Evolutionary conservation across 2,329 filamentous ascomycete genomes (phyloP).

Genomic region (Talaromyces sp.): DNA sequence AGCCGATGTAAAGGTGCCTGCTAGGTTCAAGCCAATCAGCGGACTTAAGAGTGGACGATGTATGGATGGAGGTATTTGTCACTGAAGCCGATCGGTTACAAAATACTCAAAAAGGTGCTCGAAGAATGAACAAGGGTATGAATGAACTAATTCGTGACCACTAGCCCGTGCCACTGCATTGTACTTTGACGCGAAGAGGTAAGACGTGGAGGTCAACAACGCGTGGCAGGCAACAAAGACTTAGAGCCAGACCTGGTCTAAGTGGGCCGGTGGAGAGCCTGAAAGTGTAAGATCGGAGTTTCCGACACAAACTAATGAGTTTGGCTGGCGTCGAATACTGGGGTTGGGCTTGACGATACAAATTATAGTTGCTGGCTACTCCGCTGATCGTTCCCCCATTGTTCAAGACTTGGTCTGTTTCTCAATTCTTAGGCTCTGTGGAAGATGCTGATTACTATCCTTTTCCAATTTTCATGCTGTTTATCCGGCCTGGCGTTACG

Average conservation of each 20-base stretch:
- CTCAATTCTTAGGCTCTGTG: background rate
- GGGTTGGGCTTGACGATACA: background rate
- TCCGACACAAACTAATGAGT: background rate
- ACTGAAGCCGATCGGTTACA: background rate
- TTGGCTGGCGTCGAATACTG: constrained; percentile 1
- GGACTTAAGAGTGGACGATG: background rate
- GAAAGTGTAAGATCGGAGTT: background rate
- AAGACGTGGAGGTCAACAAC: background rate
- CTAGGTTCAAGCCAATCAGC: background rate
- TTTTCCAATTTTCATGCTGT: background rate
- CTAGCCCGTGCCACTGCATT: background rate
- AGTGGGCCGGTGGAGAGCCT: background rate
- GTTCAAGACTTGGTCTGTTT: background rate
- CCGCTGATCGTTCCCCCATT: background rate
- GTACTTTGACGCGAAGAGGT: background rate
- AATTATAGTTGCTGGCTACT: background rate
- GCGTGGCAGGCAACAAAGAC: background rate
- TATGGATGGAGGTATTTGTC: background rate
- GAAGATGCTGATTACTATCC: background rate
- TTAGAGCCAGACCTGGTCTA: background rate
- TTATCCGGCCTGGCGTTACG: background rate
- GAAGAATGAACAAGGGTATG: background rate
- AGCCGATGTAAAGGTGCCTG: background rate
- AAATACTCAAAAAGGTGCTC: background rate
- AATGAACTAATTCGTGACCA: background rate